Conservation (phyloP, 768 basidiomycete genomes). For the Mycena pura region DNA sequence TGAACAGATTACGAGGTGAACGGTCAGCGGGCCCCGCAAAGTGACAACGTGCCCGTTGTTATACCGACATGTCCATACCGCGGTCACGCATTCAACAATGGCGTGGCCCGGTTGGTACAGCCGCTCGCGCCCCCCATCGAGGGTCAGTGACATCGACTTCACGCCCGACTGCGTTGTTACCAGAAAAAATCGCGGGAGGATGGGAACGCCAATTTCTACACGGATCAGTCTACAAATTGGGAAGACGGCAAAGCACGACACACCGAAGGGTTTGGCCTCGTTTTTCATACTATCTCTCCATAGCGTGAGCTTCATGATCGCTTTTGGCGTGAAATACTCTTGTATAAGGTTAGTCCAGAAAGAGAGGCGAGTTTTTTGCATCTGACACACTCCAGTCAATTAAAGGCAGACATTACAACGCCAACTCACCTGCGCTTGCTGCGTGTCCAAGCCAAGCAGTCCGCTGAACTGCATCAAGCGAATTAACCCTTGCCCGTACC, state of each 20-base stretch:
- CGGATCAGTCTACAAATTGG: conserved; percentile 10
- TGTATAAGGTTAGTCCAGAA: conserved; percentile 73
- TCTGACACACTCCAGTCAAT: conserved; percentile 16
- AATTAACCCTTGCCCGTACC: conserved; percentile 67
- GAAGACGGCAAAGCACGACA: conserved; percentile 33
- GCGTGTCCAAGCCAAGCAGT: conserved; percentile 54
- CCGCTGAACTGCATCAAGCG: conserved; percentile 77
- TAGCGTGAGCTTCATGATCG: conserved; percentile 80
- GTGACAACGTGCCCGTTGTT: conserved; percentile 80
- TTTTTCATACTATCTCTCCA: conserved; percentile 84
- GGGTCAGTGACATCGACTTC: conserved; percentile 78
- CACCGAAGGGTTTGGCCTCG: conserved; percentile 87
- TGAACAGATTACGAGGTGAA: conserved; percentile 58
- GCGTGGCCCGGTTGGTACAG: conserved; percentile 50
- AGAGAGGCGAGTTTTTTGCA: conserved; percentile 65
- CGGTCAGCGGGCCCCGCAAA: conserved; percentile 76
- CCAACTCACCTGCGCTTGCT: conserved; percentile 4
- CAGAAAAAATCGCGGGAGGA: conserved; percentile 84
- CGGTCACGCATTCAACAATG: conserved; percentile 73
- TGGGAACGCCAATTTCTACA: conserved; percentile 80
- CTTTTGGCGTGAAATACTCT: conserved; percentile 74
- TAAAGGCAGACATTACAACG: not conserved
- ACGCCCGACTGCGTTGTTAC: conserved; percentile 87
- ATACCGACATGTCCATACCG: conserved; percentile 85
- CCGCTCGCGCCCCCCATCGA: conserved; percentile 81